These are phyloP conservation scores for Eucommia ulmoides DNA, from an alignment of 257 asterid species.

Conservation along the genomic window DNA sequence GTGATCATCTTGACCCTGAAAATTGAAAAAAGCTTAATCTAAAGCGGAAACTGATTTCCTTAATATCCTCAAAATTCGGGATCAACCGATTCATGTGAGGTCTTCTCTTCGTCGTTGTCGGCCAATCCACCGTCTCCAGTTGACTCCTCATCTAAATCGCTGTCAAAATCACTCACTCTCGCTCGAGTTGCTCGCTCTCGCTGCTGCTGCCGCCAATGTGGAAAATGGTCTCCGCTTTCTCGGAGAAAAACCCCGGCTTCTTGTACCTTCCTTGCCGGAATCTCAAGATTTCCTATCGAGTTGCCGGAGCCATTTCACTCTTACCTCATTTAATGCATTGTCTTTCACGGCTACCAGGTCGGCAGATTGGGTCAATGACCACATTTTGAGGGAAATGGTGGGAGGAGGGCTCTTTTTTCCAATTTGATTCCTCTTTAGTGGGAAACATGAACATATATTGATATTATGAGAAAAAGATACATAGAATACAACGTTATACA, in stretches of 20 bases:
- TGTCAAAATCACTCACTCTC: conserved; percentile 65
- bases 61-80: conserved; percentile 75
- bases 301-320: conserved; percentile 54
- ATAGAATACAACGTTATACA: too few relatives aligned
- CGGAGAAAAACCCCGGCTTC: conserved; percentile 62
- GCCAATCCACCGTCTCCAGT: conserved; percentile 80
- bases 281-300: conserved; percentile 42
- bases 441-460: too few relatives aligned
- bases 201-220: conserved; percentile 45
- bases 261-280: conserved; percentile 57
- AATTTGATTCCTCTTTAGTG: conserved; percentile 34
- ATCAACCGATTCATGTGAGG: conserved; percentile 48
- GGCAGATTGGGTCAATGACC: conserved; percentile 52
- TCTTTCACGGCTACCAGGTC: conserved; percentile 82
- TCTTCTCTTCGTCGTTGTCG: conserved; percentile 84
- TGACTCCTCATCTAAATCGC: conserved; percentile 72
- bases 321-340: conserved; percentile 39
- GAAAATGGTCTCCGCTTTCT: conserved; percentile 65
- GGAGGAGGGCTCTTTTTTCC: conserved; percentile 68
- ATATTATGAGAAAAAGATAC: too few relatives aligned
- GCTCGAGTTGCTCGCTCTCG: conserved; percentile 74
- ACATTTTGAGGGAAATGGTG: conserved; percentile 58
- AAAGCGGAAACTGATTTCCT: conserved; percentile 60
- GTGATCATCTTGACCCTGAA: conserved; percentile 55
- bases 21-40: conserved; percentile 5